These are phyloP conservation scores for Suillus bovinus DNA, from an alignment of 768 basidiomycete genomes.

Conservation along the genomic window DNA sequence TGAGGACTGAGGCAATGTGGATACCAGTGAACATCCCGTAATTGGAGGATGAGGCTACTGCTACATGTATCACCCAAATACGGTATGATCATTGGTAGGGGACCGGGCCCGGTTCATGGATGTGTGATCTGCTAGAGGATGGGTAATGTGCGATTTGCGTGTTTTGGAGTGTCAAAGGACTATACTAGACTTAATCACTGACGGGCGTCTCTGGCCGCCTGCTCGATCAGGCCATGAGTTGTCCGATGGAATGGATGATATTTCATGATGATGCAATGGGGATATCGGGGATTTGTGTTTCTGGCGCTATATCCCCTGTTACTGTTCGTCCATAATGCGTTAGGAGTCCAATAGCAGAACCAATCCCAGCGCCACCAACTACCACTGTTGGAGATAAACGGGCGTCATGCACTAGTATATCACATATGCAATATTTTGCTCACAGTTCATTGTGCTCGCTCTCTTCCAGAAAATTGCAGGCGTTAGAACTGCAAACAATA, in stretches of 20 bases:
- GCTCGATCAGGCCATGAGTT: neutral
- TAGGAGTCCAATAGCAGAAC: constrained; percentile 58
- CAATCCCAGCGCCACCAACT: constrained; percentile 70
- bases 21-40: constrained; percentile 62
- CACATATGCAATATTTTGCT: constrained; percentile 17
- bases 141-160: constrained; percentile 14
- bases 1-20: constrained; percentile 35
- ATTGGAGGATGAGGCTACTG: constrained; percentile 49
- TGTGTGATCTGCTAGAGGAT: constrained; percentile 2
- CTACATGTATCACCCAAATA: neutral
- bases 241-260: neutral
- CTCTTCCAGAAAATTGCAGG: constrained; percentile 76
- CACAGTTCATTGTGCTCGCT: constrained; percentile 62
- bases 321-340: constrained; percentile 54
- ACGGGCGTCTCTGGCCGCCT: neutral
- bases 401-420: neutral
- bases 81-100: constrained; percentile 16
- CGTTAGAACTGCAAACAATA: constrained; percentile 61
- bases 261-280: constrained; percentile 14
- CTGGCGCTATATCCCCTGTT: constrained; percentile 54
- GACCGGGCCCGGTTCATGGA: neutral
- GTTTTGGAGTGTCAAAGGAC: neutral
- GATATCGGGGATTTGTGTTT: constrained; percentile 37
- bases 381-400: constrained; percentile 46
- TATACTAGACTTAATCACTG: neutral